These are phyloP conservation scores for Ogataea methylovora DNA, from an alignment of 805 yeast species.

Conservation along the genomic window DNA sequence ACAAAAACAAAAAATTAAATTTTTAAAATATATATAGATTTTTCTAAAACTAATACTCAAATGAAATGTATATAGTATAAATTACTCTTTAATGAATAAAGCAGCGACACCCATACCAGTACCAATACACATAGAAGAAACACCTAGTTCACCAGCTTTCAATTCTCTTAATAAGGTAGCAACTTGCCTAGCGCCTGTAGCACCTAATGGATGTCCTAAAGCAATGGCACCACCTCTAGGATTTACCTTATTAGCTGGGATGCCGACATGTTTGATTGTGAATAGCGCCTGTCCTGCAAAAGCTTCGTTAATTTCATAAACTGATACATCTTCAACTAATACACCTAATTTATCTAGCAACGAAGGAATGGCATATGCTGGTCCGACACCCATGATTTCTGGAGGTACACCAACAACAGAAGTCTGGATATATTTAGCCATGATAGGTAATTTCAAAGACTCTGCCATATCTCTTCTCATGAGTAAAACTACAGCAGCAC, in stretches of 20 bases:
- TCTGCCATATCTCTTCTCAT: constrained; percentile 84
- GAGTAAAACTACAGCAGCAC: constrained; percentile 85
- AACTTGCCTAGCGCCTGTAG: constrained; percentile 81
- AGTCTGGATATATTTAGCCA: constrained; percentile 76
- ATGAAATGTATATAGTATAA: too few relatives aligned
- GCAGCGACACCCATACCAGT: constrained; percentile 99
- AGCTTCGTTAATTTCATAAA: constrained; percentile 92
- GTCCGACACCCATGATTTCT: constrained; percentile 96
- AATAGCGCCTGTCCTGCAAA: constrained; percentile 92
- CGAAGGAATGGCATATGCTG: constrained; percentile 90
- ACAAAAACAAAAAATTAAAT: too few relatives aligned
- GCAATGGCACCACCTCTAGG: constrained; percentile 97
- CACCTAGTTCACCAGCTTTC: constrained; percentile 74
- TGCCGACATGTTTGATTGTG: constrained; percentile 57
- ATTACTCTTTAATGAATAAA: constrained; percentile 68
- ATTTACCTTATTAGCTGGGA: constrained; percentile 68
- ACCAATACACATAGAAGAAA: constrained; percentile 95
- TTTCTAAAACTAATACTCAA: too few relatives aligned
- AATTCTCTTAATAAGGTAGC: constrained; percentile 83
- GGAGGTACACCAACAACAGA: constrained; percentile 92
- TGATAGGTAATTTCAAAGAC: constrained; percentile 57
- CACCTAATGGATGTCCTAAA: constrained; percentile 88
- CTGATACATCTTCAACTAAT: constrained; percentile 54
- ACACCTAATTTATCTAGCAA: constrained; percentile 43
- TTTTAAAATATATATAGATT: too few relatives aligned